phyloP scores from a whole-genome alignment of 2,329 filamentous ascomycete species.

The Calycina marina region DNA sequence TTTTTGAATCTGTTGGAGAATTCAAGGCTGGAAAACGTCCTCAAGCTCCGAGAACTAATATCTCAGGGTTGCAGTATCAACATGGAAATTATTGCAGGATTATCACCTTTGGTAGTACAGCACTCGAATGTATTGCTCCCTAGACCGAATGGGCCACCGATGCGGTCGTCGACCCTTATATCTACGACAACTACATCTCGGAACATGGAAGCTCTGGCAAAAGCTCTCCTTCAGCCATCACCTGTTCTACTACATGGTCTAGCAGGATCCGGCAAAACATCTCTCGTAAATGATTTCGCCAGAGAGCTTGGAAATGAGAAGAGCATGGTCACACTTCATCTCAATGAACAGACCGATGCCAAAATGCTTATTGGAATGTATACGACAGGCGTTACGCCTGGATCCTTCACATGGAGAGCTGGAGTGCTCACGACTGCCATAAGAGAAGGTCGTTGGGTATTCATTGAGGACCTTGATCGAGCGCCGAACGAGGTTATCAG shows the following conservation, averaged over 20 bases:
- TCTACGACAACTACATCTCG: conserved; percentile 55
- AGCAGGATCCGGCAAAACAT: conserved; percentile 82
- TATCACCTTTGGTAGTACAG: conserved; percentile 47
- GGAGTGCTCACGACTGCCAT: conserved; percentile 91
- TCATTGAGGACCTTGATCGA: conserved; percentile 92
- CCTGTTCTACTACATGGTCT: conserved; percentile 73
- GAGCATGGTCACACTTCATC: conserved; percentile 80
- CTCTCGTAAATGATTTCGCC: conserved; percentile 69
- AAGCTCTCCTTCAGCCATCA: conserved; percentile 47
- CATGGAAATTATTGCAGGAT: conserved; percentile 22
- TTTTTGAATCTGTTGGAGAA: conserved; percentile 51
- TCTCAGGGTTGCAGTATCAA: not conserved
- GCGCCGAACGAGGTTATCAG: conserved; percentile 92
- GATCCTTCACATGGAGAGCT: conserved; percentile 82
- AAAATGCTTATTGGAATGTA: conserved; percentile 95
- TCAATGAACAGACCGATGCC: conserved; percentile 96
- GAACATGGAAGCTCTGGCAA: conserved; percentile 59
- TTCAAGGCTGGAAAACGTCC: conserved; percentile 16
- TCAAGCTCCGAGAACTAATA: conserved; percentile 4
- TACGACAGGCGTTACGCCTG: conserved; percentile 72
- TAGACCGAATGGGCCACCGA: conserved; percentile 35
- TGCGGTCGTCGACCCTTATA: conserved; percentile 39
- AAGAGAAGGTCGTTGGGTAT: conserved; percentile 84
- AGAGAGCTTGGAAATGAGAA: conserved; percentile 63
- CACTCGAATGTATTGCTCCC: conserved; percentile 57